phyloP scores from a whole-genome alignment of 208 protist genomes.

The Kentomonas sorsogonicus region DNA sequence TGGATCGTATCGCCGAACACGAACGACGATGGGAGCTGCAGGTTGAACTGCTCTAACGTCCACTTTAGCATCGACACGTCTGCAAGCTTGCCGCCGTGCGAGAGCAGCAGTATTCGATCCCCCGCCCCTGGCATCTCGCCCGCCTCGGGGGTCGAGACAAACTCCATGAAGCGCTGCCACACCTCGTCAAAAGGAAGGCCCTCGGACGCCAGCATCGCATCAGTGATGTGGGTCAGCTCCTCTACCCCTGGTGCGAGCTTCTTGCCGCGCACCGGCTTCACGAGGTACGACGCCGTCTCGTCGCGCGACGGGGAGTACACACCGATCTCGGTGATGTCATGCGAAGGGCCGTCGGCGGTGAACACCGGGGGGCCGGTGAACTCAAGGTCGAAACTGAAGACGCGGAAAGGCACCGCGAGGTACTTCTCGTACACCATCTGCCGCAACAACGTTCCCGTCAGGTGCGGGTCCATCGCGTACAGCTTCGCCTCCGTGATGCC shows the following conservation, averaged over 20 bases:
- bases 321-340: conserved; percentile 86
- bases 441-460: conserved; percentile 61
- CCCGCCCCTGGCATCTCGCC: conserved; percentile 53
- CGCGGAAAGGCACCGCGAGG: conserved; percentile 80
- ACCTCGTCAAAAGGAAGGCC: conserved; percentile 71
- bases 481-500: conserved; percentile 78
- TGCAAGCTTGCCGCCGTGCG: conserved; percentile 84
- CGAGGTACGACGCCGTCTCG: conserved; percentile 67
- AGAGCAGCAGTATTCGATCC: conserved; percentile 66
- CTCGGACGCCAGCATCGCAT: conserved; percentile 60
- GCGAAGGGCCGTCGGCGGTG: conserved; percentile 73
- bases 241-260: conserved; percentile 52
- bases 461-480: conserved; percentile 68
- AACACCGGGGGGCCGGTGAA: conserved; percentile 85
- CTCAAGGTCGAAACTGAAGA: conserved; percentile 88
- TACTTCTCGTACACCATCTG: conserved; percentile 74
- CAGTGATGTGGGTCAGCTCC: conserved; percentile 73
- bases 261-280: conserved; percentile 50
- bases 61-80: conserved; percentile 86
- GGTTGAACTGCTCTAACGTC: conserved; percentile 64
- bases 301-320: conserved; percentile 72
- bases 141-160: conserved; percentile 68
- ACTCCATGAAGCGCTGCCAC: conserved; percentile 64
- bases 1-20: conserved; percentile 88
- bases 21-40: conserved; percentile 53